These are phyloP conservation scores for Paecilomyces formosus DNA, from an alignment of 2,329 filamentous ascomycete species.

Conservation along the genomic window DNA sequence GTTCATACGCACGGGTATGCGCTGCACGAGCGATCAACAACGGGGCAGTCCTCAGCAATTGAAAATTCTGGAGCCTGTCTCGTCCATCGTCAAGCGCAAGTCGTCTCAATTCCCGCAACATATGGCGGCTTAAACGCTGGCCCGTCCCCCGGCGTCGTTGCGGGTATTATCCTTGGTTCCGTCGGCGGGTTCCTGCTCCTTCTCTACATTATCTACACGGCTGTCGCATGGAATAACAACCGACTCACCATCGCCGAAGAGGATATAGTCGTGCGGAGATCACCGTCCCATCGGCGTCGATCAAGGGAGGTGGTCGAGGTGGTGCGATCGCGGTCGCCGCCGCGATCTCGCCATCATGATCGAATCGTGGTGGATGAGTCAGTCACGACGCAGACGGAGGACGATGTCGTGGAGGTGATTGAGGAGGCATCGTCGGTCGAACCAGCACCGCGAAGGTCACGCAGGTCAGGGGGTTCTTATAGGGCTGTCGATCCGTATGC, in stretches of 20 bases:
- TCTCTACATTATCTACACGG: slow-evolving; percentile 43
- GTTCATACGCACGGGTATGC: background rate
- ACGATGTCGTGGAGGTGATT: slow-evolving; percentile 52
- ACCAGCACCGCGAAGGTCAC: slow-evolving; percentile 29
- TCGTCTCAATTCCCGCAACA: slow-evolving; percentile 52
- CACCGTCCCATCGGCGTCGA: slow-evolving; percentile 10
- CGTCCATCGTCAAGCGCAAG: slow-evolving; percentile 15
- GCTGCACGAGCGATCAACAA: background rate
- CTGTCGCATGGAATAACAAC: background rate
- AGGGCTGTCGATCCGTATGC: slow-evolving; percentile 41
- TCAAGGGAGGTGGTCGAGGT: slow-evolving; percentile 26
- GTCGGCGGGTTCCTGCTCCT: slow-evolving; percentile 47
- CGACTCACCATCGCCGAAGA: slow-evolving; percentile 21
- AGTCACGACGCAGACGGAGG: slow-evolving; percentile 23
- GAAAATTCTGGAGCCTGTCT: background rate
- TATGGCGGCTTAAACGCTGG: slow-evolving; percentile 49
- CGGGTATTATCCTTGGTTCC: slow-evolving; percentile 48
- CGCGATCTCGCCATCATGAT: slow-evolving; percentile 12
- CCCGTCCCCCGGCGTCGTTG: slow-evolving; percentile 50
- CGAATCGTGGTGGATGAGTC: slow-evolving; percentile 27
- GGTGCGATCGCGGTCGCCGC: slow-evolving; percentile 16
- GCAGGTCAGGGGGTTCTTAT: slow-evolving; percentile 33
- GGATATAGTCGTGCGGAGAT: slow-evolving; percentile 11
- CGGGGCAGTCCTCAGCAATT: background rate
- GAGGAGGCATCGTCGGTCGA: slow-evolving; percentile 43